Conservation (phyloP, 768 basidiomycete species). For the Pholiota conissans region DNA sequence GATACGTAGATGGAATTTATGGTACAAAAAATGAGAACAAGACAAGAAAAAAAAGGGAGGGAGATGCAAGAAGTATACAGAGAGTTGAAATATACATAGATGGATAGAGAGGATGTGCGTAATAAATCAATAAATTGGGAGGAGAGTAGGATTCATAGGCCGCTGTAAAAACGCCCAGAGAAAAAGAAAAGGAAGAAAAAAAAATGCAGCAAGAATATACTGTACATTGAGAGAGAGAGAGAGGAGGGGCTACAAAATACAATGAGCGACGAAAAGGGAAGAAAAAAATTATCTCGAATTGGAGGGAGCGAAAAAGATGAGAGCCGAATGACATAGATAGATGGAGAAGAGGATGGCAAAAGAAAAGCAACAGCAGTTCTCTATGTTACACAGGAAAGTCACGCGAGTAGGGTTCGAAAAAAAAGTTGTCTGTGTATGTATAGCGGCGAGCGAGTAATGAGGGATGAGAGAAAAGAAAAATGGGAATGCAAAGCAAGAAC, state of each 20-base stretch:
- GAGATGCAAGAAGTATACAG: too few species aligned
- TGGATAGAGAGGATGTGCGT: too few species aligned
- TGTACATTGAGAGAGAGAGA: slow-evolving; percentile 2
- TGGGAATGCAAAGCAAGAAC: background rate
- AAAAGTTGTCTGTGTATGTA: background rate
- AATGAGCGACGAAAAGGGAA: background rate
- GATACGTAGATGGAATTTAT: background rate
- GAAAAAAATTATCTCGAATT: too few species aligned
- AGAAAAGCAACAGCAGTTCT: background rate
- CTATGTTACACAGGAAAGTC: slow-evolving; percentile 3
- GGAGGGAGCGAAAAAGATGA: background rate
- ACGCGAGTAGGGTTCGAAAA: too few species aligned
- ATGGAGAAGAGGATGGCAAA: too few species aligned
- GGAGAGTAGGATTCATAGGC: background rate
- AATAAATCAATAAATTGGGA: slow-evolving; percentile 4
- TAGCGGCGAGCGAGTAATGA: background rate
- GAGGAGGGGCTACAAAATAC: slow-evolving; percentile 8
- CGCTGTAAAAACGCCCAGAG: background rate
- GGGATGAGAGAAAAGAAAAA: too few species aligned
- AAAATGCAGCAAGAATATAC: slow-evolving; percentile 4
- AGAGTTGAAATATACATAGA: slow-evolving; percentile 4
- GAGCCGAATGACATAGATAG: too few species aligned
- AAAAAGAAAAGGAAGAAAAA: too few species aligned
- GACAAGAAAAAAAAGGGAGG: background rate
- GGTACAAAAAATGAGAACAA: background rate